Evolutionary conservation across 192 early-diverging fungal species (phyloP).

Genomic region (Dissophora ornata): DNA sequence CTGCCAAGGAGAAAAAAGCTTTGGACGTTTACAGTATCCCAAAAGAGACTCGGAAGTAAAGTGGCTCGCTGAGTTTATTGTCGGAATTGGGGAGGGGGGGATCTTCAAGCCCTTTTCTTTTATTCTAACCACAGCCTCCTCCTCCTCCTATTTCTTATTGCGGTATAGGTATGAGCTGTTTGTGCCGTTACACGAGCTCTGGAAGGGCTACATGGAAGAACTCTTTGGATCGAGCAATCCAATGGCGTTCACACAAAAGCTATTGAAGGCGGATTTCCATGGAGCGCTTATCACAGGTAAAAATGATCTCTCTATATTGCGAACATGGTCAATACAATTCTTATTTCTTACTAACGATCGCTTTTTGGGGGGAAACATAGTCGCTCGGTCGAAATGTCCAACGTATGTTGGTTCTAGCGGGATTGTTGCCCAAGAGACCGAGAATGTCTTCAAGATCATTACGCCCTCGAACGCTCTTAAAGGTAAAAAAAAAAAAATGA

Average conservation of each 20-base stretch:
- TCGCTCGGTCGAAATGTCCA: constrained; percentile 80
- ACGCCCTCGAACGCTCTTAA: constrained; percentile 72
- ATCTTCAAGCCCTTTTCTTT: too few relatives aligned
- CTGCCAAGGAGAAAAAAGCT: constrained; percentile 70
- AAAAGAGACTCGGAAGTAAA: constrained; percentile 58
- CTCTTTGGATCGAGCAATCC: constrained; percentile 59
- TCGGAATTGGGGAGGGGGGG: too few relatives aligned
- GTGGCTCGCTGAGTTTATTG: too few relatives aligned
- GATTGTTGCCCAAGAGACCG: constrained; percentile 90
- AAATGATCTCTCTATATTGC: too few relatives aligned
- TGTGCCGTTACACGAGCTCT: constrained; percentile 78
- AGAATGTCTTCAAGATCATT: constrained; percentile 85
- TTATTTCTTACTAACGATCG: not conserved
- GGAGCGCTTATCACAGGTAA: constrained; percentile 80
- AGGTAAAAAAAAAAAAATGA: constrained; percentile 55
- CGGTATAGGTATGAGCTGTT: constrained; percentile 69
- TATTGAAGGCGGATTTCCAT: constrained; percentile 88
- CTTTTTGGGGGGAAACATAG: constrained; percentile 37
- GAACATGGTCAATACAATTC: too few relatives aligned
- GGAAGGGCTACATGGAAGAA: constrained; percentile 80
- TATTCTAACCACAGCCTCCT: too few relatives aligned
- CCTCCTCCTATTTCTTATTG: not conserved
- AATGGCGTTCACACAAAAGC: constrained; percentile 56
- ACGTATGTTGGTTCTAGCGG: constrained; percentile 81
- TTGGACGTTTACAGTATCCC: constrained; percentile 76